Evolutionary conservation across 176 grass and related monocot genomes (phyloP), one percentile per base, ranked within the genome.

Genomic region (Aegilops speltoides): DNA sequence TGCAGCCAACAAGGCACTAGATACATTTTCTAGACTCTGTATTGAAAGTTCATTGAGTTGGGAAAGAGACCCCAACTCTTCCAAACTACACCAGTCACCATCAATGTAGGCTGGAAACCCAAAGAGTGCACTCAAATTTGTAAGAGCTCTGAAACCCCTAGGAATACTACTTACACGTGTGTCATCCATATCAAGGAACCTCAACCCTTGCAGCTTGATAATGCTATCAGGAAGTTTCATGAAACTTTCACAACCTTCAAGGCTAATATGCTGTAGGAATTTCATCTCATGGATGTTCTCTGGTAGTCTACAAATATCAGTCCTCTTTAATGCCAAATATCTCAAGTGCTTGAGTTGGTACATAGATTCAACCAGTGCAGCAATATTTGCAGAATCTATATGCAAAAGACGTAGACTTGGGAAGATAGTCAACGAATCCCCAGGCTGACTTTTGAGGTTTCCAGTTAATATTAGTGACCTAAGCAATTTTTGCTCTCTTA

Each of bases 21-120:
- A 38, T 38, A 70, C 33, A 70, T 37, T 70, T 9, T 38, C 33
- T 0, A 71, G 34, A 6, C 68, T 20, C 10, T n/a, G 3, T 73
- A 87, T 22, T 29, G 15, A 54, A 19, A 54, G 50, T 0, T 1
- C 13, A 81, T 10, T 29, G 36, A 81, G 54, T 2, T 43, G 7
- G 19, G 66, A 24, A 15, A 87, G 66, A 74, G 77, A 16, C 59
- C 77, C 48, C 1, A 87, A 36, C 67, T 87, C 85, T 40, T 73
- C 64, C 37, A 87, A 50, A 25, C 40, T 81, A 38, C 52, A 59
- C 41, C 65, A 33, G 19, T 73, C 64, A 23, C 29, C 84, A n/a
- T 20, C 13, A 12, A 2, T 75, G 1, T 77, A 45, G 1, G 73
- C 15, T 6, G 24, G 73, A 20, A 54, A 76, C 3, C 73, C 25